A percentile compares a stretch with the other conserved stretches of the same genome.
Evolutionary conservation across 192 early-diverging fungal species (phyloP).

Genomic region (Coemansia sp.): DNA sequence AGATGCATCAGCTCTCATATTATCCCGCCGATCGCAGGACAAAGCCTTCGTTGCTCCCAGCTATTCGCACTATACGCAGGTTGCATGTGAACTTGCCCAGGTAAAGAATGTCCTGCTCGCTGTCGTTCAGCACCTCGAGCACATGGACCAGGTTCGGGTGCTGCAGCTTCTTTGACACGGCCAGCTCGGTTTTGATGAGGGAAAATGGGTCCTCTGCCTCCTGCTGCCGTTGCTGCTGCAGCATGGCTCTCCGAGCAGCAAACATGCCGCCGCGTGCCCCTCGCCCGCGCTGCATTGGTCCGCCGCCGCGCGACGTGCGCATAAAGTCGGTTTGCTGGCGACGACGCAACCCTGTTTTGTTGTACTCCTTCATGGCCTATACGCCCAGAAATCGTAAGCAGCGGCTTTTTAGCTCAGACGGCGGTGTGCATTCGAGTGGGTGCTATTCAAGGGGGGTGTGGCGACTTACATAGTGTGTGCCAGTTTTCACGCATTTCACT

Average conservation of each 20-base stretch:
- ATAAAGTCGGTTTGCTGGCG: constrained; percentile 56
- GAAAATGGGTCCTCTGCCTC: constrained; percentile 69
- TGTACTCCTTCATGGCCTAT: constrained; percentile 89
- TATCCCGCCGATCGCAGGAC: neutral
- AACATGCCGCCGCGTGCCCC: constrained; percentile 33
- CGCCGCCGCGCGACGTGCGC: constrained; percentile 27
- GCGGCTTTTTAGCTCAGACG: no score
- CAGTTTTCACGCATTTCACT: constrained; percentile 56
- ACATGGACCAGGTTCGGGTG: constrained; percentile 84
- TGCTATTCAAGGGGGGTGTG: neutral
- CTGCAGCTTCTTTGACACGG: constrained; percentile 90
- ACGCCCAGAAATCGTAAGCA: no score
- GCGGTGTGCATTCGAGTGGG: neutral
- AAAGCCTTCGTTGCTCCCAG: neutral
- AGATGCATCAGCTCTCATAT: no score
- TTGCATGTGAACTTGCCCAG: constrained; percentile 43
- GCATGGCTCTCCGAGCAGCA: constrained; percentile 22
- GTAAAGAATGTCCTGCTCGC: constrained; percentile 72
- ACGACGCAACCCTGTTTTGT: constrained; percentile 77
- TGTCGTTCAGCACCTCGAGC: constrained; percentile 91
- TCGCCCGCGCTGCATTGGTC: constrained; percentile 56
- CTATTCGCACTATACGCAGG: no score
- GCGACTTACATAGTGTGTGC: constrained; percentile 14
- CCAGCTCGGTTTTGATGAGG: constrained; percentile 83
- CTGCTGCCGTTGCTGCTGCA: constrained; percentile 23